phyloP scores from a whole-genome alignment of 257 asterid genomes.

The Leptodermis oblonga region DNA sequence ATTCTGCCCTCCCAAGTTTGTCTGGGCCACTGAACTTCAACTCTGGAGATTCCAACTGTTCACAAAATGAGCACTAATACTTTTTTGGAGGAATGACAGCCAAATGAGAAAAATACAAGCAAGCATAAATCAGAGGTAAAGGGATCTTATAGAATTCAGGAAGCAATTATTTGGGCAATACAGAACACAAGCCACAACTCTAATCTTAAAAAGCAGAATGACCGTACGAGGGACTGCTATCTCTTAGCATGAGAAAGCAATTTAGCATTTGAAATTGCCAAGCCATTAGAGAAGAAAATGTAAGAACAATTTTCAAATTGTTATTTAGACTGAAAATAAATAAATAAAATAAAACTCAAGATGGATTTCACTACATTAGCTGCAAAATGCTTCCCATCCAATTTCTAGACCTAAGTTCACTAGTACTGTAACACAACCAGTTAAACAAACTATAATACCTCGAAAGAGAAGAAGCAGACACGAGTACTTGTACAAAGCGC shows the following conservation, averaged over 20 bases:
- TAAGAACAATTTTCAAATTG: not conserved
- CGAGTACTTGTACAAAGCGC: not conserved
- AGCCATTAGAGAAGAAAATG: not conserved
- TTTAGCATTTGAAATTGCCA: not conserved
- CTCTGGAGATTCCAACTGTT: conserved; percentile 99
- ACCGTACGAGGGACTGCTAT: not conserved
- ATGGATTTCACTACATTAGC: not conserved
- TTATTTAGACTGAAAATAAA: no score
- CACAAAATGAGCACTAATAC: conserved; percentile 52
- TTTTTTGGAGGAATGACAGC: conserved; percentile 31
- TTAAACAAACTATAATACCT: not conserved
- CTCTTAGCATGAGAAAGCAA: not conserved
- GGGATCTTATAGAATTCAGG: not conserved
- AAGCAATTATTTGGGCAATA: not conserved
- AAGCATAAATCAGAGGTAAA: not conserved
- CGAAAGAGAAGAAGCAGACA: not conserved
- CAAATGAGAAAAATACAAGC: conserved; percentile 6
- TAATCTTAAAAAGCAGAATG: not conserved
- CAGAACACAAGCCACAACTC: not conserved
- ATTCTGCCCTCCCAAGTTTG: conserved; percentile 72
- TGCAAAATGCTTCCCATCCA: not conserved
- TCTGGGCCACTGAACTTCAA: conserved; percentile 87
- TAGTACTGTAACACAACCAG: not conserved
- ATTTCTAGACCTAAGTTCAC: not conserved
- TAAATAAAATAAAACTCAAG: not conserved